Conservation (phyloP, 495 filamentous ascomycete species). For the Neurospora tetraspora region DNA sequence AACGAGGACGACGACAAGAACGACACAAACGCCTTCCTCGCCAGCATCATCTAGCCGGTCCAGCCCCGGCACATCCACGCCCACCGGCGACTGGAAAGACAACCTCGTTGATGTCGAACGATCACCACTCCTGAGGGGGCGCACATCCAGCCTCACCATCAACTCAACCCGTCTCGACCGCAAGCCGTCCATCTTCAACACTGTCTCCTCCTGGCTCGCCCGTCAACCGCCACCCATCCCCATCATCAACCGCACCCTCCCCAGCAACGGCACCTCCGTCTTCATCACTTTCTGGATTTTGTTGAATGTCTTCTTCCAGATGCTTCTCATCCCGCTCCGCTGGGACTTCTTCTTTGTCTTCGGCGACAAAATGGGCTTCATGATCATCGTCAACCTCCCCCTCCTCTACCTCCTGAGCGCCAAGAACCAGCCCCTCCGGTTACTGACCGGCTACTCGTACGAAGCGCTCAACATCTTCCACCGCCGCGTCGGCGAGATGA, state of each 20-base stretch:
- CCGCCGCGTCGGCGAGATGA: slow-evolving; percentile 19
- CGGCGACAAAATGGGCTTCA: slow-evolving; percentile 46
- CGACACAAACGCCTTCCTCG: slow-evolving; percentile 1
- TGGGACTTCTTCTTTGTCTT: slow-evolving; percentile 41
- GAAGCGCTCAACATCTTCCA: slow-evolving; percentile 56
- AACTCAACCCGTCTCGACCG: neutral
- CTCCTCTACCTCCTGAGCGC: slow-evolving; percentile 51
- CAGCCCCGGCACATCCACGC: neutral
- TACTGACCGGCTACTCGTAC: slow-evolving; percentile 52
- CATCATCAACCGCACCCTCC: slow-evolving; percentile 42
- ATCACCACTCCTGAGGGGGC: neutral
- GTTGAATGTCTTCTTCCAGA: slow-evolving; percentile 46
- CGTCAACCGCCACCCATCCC: slow-evolving; percentile 47
- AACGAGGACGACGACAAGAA: neutral
- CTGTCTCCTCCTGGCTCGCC: slow-evolving; percentile 26
- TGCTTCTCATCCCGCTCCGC: slow-evolving; percentile 37
- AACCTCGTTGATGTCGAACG: neutral
- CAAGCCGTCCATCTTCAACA: neutral
- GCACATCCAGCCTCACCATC: neutral
- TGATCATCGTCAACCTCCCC: slow-evolving; percentile 45
- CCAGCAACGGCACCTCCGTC: slow-evolving; percentile 43
- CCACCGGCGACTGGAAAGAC: slow-evolving; percentile 1
- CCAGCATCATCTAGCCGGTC: slow-evolving; percentile 6
- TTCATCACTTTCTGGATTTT: slow-evolving; percentile 37
- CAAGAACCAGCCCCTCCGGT: slow-evolving; percentile 51